These are phyloP conservation scores for Solanum etuberosum DNA, from an alignment of 257 asterid species.

Conservation along the genomic window DNA sequence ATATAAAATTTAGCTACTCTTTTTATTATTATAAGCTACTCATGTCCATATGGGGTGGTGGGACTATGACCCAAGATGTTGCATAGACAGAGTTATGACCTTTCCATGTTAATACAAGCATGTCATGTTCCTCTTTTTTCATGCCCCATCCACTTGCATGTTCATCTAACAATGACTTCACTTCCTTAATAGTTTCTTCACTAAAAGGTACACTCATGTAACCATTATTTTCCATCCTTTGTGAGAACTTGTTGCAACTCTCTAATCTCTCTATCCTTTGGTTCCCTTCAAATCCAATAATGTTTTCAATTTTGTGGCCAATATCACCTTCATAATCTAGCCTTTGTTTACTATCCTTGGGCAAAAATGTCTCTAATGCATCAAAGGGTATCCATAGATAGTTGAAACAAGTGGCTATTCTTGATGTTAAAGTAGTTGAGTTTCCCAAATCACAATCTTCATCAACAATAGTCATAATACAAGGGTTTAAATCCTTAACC, in stretches of 20 bases:
- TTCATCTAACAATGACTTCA: slow-evolving; percentile 47
- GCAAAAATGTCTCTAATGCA: slow-evolving; percentile 64
- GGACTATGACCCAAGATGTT: slow-evolving; percentile 42
- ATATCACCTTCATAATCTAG: slow-evolving; percentile 54
- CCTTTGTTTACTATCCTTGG: slow-evolving; percentile 51
- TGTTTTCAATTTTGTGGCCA: slow-evolving; percentile 61
- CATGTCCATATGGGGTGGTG: slow-evolving; percentile 8
- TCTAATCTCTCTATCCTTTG: slow-evolving; percentile 55
- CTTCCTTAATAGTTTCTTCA: slow-evolving; percentile 52
- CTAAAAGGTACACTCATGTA: slow-evolving; percentile 33
- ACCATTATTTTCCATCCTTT: slow-evolving; percentile 46
- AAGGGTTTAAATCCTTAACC: slow-evolving; percentile 31
- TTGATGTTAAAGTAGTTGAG: slow-evolving; percentile 21
- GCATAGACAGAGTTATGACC: slow-evolving; percentile 68
- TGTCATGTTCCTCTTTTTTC: slow-evolving; percentile 61
- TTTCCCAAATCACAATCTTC: slow-evolving; percentile 54
- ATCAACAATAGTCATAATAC: slow-evolving; percentile 39
- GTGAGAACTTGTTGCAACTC: slow-evolving; percentile 21
- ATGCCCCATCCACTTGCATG: slow-evolving; percentile 92
- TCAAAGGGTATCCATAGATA: slow-evolving; percentile 82
- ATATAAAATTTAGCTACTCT: neutral
- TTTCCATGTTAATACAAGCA: slow-evolving; percentile 69
- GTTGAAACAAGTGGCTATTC: slow-evolving; percentile 53
- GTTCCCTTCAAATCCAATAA: slow-evolving; percentile 47
- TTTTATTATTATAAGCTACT: neutral